Conservation (phyloP, 176 grass and related monocot genomes). For the Hordeum marinum region DNA sequence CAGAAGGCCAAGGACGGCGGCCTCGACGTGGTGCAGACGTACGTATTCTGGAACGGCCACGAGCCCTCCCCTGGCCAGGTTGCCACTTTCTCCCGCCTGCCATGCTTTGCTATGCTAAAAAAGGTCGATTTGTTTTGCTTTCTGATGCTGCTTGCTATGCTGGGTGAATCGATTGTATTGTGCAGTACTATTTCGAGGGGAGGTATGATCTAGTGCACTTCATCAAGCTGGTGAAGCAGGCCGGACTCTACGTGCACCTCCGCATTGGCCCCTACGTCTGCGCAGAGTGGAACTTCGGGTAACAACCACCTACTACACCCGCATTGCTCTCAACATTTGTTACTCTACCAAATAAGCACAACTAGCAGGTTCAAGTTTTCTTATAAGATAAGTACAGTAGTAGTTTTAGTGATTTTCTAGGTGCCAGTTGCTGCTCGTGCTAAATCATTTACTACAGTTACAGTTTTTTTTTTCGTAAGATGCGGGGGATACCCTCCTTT, state of each 20-base stretch:
- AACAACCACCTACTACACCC: not conserved
- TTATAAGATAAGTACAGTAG: not conserved
- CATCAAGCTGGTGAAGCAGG: slow-evolving; percentile 79
- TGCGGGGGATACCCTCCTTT: no score
- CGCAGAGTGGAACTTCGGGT: slow-evolving; percentile 99
- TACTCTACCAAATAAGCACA: not conserved
- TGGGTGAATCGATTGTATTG: slow-evolving; percentile 15
- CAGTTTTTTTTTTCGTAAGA: no score
- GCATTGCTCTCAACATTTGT: slow-evolving; percentile 9
- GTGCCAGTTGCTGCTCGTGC: not conserved
- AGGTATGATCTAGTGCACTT: slow-evolving; percentile 91
- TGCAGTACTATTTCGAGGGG: slow-evolving; percentile 93
- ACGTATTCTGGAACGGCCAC: slow-evolving; percentile 98
- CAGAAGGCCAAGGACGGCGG: slow-evolving; percentile 96
- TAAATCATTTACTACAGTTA: not conserved
- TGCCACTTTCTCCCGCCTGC: slow-evolving; percentile 17
- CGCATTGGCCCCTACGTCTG: slow-evolving; percentile 97
- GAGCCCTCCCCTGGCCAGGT: slow-evolving; percentile 91
- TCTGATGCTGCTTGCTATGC: not conserved
- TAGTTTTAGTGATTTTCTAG: slow-evolving; percentile 2
- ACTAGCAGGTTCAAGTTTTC: not conserved
- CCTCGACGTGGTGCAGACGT: slow-evolving; percentile 97
- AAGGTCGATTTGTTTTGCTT: not conserved
- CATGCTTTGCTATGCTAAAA: not conserved
- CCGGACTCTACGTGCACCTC: slow-evolving; percentile 93